Evolutionary conservation across 331 rosid genomes (phyloP).

Genomic region (Prunus yedoensis): DNA sequence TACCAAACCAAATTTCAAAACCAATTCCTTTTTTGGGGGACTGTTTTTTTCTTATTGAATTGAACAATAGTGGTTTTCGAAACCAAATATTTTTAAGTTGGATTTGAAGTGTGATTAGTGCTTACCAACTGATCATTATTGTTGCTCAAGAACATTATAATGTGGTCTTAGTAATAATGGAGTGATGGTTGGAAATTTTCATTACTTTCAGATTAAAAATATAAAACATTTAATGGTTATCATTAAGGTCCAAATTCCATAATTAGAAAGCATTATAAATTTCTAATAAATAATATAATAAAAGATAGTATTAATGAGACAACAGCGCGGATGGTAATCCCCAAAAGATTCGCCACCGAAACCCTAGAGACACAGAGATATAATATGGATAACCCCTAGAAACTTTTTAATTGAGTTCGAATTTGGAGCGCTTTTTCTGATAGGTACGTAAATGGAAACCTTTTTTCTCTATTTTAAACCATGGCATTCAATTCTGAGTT

Average conservation of each 20-base stretch:
- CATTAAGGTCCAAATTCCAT: slow-evolving; percentile 18
- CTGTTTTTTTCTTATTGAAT: no score
- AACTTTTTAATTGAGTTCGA: slow-evolving; percentile 2
- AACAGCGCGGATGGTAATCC: slow-evolving; percentile 21
- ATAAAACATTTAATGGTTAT: neutral
- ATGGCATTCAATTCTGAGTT: neutral
- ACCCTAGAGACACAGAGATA: slow-evolving; percentile 13
- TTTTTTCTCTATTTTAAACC: neutral
- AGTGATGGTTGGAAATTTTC: neutral
- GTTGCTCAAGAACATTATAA: neutral
- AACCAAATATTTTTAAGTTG: no score
- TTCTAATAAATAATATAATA: neutral
- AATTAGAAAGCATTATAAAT: neutral
- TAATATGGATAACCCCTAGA: slow-evolving; percentile 1
- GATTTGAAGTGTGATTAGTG: neutral
- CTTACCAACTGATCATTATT: neutral
- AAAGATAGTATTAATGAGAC: slow-evolving; percentile 1
- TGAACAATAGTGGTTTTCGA: no score
- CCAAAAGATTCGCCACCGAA: slow-evolving; percentile 17
- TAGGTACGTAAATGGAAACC: slow-evolving; percentile 1
- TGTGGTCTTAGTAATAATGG: neutral
- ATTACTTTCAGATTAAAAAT: neutral
- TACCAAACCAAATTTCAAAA: no score
- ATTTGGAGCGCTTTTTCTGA: slow-evolving; percentile 14
- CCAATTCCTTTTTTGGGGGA: no score